Evolutionary conservation across 2,329 filamentous ascomycete genomes (phyloP).

Genomic region (Trichoderma polysporum): DNA sequence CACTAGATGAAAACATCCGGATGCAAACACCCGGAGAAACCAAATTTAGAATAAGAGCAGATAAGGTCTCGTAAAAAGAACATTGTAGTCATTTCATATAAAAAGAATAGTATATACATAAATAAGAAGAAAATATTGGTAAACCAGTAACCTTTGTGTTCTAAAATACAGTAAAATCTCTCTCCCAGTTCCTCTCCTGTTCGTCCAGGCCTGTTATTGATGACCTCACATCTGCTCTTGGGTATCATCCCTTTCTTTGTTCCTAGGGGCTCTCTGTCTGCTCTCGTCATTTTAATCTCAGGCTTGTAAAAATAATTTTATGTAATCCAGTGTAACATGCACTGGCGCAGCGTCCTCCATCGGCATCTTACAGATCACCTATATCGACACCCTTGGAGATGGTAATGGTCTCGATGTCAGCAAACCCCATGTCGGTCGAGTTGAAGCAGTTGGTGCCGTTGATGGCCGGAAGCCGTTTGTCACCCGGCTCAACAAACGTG

Average conservation of each 20-base stretch:
- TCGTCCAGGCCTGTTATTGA: not conserved
- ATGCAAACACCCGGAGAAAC: not conserved
- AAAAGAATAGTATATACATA: not conserved
- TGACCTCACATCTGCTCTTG: not conserved
- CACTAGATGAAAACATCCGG: not conserved
- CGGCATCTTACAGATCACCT: not conserved
- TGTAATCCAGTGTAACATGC: not conserved
- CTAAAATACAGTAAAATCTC: constrained; percentile 9
- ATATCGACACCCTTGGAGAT: constrained; percentile 29
- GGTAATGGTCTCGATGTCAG: constrained; percentile 70
- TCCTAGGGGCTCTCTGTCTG: not conserved
- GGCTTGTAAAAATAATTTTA: not conserved
- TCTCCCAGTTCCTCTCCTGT: not conserved
- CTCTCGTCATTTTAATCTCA: not conserved
- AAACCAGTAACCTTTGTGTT: not conserved
- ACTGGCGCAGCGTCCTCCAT: not conserved
- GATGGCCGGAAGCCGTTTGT: constrained; percentile 65
- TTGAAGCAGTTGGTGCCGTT: constrained; percentile 88
- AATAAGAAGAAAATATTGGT: not conserved
- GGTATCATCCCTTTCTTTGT: not conserved
- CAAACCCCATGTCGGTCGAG: constrained; percentile 72
- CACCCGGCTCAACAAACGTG: constrained; percentile 77
- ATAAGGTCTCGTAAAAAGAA: not conserved
- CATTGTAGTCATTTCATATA: not conserved
- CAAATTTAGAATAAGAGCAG: not conserved